phyloP scores from a whole-genome alignment of 1,284 basidiomycete species.

The Moniliella sp. region DNA sequence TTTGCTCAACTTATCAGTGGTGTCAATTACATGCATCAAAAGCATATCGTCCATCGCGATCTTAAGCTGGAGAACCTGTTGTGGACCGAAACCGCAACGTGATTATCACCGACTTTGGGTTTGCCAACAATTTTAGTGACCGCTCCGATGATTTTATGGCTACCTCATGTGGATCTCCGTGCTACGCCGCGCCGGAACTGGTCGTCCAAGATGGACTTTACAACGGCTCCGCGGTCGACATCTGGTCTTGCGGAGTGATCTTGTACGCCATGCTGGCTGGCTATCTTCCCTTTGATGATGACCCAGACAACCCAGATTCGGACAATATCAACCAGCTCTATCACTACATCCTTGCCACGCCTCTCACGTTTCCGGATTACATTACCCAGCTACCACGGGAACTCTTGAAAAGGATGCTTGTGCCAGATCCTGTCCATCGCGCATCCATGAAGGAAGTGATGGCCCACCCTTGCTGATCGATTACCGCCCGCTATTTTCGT shows the following conservation, averaged over 20 bases:
- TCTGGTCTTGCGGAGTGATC: constrained; percentile 98
- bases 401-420: constrained; percentile 26
- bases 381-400: constrained; percentile 28
- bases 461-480: constrained; percentile 26
- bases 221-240: constrained; percentile 92
- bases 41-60: constrained; percentile 96
- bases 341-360: constrained; percentile 66
- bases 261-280: constrained; percentile 97
- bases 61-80: constrained; percentile 95
- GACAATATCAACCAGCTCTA: constrained; percentile 99
- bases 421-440: constrained; percentile 24
- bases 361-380: constrained; percentile 31
- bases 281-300: constrained; percentile 97
- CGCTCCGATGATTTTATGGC: constrained; percentile 84
- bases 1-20: constrained; percentile 96
- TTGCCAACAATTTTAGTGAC: constrained; percentile 78
- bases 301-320: constrained; percentile 90
- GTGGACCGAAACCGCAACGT: constrained; percentile 85
- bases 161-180: constrained; percentile 86
- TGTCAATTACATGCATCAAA: constrained; percentile 94
- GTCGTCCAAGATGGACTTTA: constrained; percentile 94
- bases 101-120: constrained; percentile 98
- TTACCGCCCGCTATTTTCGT: constrained; percentile 31
- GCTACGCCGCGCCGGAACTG: constrained; percentile 95
- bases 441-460: constrained; percentile 27